These are phyloP conservation scores for Rhododendron griersonianum DNA, from an alignment of 148 eudicot species.

Conservation along the genomic window DNA sequence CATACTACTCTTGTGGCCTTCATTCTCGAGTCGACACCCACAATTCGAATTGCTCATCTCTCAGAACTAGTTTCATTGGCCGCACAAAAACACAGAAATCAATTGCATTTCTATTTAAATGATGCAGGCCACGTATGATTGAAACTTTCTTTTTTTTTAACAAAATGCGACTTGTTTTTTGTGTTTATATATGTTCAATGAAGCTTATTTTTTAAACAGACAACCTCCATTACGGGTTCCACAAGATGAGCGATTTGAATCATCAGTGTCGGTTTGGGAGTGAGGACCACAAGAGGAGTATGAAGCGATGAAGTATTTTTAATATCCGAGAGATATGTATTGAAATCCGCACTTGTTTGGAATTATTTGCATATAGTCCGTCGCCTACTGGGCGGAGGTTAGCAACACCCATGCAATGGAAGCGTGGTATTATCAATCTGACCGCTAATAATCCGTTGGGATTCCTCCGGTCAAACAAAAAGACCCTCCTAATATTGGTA, in stretches of 20 bases:
- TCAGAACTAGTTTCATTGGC: not conserved
- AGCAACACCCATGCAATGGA: not conserved
- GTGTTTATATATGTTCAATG: not conserved
- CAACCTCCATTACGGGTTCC: too few relatives aligned
- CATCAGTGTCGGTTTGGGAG: too few relatives aligned
- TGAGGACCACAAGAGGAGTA: too few relatives aligned
- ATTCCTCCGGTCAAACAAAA: not conserved
- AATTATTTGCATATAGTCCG: not conserved
- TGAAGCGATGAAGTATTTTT: not conserved
- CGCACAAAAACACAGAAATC: not conserved
- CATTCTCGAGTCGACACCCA: not conserved
- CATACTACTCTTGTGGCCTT: not conserved
- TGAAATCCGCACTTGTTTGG: not conserved
- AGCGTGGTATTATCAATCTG: not conserved
- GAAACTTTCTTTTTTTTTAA: too few relatives aligned
- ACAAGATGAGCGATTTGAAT: too few relatives aligned
- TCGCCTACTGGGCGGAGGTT: not conserved
- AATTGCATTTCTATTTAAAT: not conserved
- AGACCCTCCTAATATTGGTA: not conserved
- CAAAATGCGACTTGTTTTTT: too few relatives aligned
- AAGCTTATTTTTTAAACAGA: not conserved
- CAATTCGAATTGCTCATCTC: not conserved
- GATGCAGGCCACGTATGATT: not conserved
- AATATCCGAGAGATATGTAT: not conserved
- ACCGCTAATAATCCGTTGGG: not conserved